These are phyloP conservation scores for Haplographium delicatum DNA, from an alignment of 495 filamentous ascomycete species.

Conservation along the genomic window DNA sequence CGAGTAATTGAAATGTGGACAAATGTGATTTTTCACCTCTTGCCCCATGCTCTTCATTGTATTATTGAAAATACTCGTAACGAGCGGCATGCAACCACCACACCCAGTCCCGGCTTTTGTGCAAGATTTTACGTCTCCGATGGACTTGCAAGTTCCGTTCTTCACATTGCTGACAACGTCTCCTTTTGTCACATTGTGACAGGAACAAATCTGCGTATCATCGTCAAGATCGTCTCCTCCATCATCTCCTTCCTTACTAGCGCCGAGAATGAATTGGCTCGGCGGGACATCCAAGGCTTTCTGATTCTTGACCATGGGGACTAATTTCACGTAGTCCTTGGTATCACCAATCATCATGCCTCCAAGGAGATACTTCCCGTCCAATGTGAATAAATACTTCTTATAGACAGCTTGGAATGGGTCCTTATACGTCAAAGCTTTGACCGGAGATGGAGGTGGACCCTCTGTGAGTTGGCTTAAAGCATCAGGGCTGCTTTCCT, in stretches of 20 bases:
- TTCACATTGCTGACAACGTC: constrained; percentile 72
- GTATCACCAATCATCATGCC: constrained; percentile 99
- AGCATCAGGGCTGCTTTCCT: constrained; percentile 29
- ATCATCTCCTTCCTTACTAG: constrained; percentile 60
- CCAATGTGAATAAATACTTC: constrained; percentile 89
- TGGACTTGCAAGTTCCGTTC: constrained; percentile 71
- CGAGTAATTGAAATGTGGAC: constrained; percentile 81
- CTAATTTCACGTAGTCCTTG: constrained; percentile 87
- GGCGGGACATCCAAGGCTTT: constrained; percentile 81
- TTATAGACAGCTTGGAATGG: constrained; percentile 94
- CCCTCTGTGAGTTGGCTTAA: constrained; percentile 51
- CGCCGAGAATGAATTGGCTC: constrained; percentile 81
- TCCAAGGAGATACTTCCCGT: constrained; percentile 88
- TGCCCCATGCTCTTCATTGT: constrained; percentile 87
- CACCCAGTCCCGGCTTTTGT: constrained; percentile 95
- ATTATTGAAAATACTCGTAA: constrained; percentile 89
- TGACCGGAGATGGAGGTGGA: constrained; percentile 46
- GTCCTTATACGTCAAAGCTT: constrained; percentile 88
- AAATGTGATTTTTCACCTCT: constrained; percentile 85
- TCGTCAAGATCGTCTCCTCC: constrained; percentile 56
- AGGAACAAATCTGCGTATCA: constrained; percentile 90
- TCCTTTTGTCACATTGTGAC: constrained; percentile 91
- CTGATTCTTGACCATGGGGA: constrained; percentile 87
- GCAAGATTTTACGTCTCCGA: constrained; percentile 86
- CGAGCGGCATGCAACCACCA: constrained; percentile 89